Percentiles rank a stretch among this genome's conserved stretches.
phyloP scores from a whole-genome alignment of 305 asterid genomes.

The Solanum hybrid region DNA sequence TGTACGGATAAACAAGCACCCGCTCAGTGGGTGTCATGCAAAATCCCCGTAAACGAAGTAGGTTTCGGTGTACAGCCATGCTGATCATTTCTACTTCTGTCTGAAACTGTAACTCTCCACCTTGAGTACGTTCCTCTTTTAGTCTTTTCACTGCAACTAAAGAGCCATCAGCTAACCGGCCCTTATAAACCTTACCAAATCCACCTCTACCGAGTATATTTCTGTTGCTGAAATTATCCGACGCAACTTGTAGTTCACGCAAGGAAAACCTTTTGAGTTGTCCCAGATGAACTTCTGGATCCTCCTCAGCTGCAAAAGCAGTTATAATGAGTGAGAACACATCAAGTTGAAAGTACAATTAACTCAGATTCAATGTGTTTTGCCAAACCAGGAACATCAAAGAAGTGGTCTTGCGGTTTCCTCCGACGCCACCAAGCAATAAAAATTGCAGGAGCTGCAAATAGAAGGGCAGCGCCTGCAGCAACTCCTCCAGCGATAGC shows the following conservation, averaged over 20 bases:
- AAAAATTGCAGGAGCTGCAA: conserved; percentile 60
- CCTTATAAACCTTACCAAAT: conserved; percentile 61
- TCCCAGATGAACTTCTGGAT: conserved; percentile 67
- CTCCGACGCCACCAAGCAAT: conserved; percentile 49
- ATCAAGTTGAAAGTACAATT: background rate
- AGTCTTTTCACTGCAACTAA: conserved; percentile 59
- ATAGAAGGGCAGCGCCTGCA: conserved; percentile 62
- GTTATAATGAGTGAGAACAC: background rate
- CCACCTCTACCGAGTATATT: conserved; percentile 64
- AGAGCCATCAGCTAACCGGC: conserved; percentile 52
- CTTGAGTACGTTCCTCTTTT: conserved; percentile 67
- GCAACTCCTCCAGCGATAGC: conserved; percentile 75
- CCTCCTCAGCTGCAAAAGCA: conserved; percentile 50
- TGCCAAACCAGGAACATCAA: conserved; percentile 59
- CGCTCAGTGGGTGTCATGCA: conserved; percentile 69
- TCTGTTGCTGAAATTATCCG: conserved; percentile 57
- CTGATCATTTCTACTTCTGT: conserved; percentile 70
- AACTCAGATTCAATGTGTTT: conserved; percentile 5
- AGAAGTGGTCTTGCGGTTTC: conserved; percentile 52
- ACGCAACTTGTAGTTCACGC: conserved; percentile 60
- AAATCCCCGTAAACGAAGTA: conserved; percentile 57
- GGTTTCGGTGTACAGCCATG: conserved; percentile 69
- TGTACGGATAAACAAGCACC: conserved; percentile 60
- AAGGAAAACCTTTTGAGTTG: conserved; percentile 59
- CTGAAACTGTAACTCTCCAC: conserved; percentile 64